Evolutionary conservation across 495 filamentous ascomycete genomes (phyloP), one percentile per base, ranked within the genome.

Genomic region (Friedmanniomyces simplex): DNA sequence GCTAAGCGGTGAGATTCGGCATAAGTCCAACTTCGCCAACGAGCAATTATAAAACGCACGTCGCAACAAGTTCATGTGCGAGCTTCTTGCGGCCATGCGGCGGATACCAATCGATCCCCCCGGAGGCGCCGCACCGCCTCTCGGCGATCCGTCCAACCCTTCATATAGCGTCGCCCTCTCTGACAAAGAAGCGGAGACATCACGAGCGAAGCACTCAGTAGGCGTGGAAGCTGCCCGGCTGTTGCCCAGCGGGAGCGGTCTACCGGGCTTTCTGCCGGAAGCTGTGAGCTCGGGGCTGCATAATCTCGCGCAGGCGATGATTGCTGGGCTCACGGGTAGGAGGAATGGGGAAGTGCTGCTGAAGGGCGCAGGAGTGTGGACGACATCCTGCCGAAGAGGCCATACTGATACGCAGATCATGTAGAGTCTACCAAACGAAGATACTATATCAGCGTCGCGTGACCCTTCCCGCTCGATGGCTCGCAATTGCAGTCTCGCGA

Each of bases 1-100:
- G n/a, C n/a, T n/a, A n/a, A n/a, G n/a, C n/a, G n/a, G n/a, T n/a
- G n/a, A n/a, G n/a, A n/a, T n/a, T n/a, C n/a, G n/a, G n/a, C n/a
- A n/a, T n/a, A n/a, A 65, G 63, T 65, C 63, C 25, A 65, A 63
- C 61, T 60, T 63, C 62, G 41, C 63, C 41, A 63, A 65, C 42
- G 63, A 63, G 20, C 30, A 50, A 4, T 36, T 65, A n/a, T 55
- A 61, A 41, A 48, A 59, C 46, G 41, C 61, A 2, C 30, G 63
- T n/a, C 49, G 63, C 13, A 65, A 62, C 57, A 65, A 65, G 26
- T 58, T 63, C 61, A 65, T 65, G 63, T 43, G 16, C 45, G 61
- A 63, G 41, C 61, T 65, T n/a, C 42, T 65, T 30, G 52, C 59
- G 7, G 56, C 56, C n/a, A 24, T 30, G 7, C 61, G 63, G 11